These are phyloP conservation scores for Spergularia azorica DNA, from an alignment of 179 eudicot genomes.

Conservation along the genomic window DNA sequence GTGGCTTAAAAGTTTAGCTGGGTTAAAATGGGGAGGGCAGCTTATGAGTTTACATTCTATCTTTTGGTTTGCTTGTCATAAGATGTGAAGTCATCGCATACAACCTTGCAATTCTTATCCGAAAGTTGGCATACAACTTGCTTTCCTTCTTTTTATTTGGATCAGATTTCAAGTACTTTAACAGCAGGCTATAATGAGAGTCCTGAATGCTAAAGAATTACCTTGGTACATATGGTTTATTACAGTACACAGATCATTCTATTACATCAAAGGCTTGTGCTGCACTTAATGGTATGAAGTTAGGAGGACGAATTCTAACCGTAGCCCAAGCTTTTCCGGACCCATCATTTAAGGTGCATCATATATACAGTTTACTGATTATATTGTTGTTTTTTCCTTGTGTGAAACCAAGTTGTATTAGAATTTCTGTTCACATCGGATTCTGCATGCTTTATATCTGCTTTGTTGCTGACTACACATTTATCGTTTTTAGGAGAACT, in stretches of 20 bases:
- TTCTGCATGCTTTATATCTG: background rate
- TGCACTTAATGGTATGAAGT: slow-evolving; percentile 79
- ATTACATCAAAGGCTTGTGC: slow-evolving; percentile 84
- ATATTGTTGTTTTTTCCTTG: background rate
- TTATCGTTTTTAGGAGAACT: slow-evolving; percentile 48
- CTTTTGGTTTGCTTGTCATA: background rate
- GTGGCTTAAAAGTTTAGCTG: background rate
- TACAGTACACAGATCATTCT: slow-evolving; percentile 80
- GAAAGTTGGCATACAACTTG: too few relatives aligned
- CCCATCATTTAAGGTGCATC: slow-evolving; percentile 50
- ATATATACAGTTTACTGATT: background rate
- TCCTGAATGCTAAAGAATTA: slow-evolving; percentile 5
- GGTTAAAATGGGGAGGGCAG: background rate
- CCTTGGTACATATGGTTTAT: slow-evolving; percentile 4
- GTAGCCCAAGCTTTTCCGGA: slow-evolving; percentile 75
- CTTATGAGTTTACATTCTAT: background rate
- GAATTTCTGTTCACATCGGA: background rate
- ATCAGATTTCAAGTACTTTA: background rate
- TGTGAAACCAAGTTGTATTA: slow-evolving; percentile 4
- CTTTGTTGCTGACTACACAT: background rate
- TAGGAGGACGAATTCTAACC: slow-evolving; percentile 76
- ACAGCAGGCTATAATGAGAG: background rate
- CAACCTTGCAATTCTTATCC: too few relatives aligned
- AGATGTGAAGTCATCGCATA: background rate
- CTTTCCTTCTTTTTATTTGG: background rate